Conservation (phyloP, 441 rosid genomes). For the Syzygium syzygioides region DNA sequence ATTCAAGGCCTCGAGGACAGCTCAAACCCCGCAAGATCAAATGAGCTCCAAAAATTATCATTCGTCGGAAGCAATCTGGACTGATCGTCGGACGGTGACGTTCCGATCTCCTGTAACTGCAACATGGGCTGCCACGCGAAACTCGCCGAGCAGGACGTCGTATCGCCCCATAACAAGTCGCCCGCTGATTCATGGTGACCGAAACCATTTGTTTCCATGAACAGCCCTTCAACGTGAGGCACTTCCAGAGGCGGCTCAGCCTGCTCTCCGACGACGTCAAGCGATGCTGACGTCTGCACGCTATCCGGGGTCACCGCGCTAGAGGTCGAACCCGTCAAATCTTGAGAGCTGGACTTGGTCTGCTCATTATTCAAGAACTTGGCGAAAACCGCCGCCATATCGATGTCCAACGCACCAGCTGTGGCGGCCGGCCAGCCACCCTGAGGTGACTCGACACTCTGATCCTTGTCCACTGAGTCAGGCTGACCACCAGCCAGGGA, state of each 20-base stretch:
- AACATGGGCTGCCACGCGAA: conserved; percentile 26
- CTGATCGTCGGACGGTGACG: conserved; percentile 20
- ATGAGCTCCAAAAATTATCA: conserved; percentile 25
- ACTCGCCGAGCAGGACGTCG: background rate
- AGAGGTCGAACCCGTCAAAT: background rate
- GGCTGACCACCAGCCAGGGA: background rate
- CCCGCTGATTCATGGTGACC: conserved; percentile 17
- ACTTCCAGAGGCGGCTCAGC: background rate
- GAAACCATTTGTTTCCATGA: background rate
- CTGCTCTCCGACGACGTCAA: background rate
- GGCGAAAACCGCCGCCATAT: conserved; percentile 50
- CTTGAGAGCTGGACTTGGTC: background rate
- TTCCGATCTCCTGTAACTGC: conserved; percentile 23
- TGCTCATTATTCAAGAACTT: conserved; percentile 29
- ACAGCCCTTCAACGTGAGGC: background rate
- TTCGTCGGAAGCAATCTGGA: conserved; percentile 12
- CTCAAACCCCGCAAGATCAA: conserved; percentile 36
- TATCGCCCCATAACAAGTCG: conserved; percentile 28
- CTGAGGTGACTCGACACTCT: background rate
- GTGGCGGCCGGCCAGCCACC: background rate
- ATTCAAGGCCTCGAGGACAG: conserved; percentile 23
- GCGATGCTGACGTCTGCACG: background rate
- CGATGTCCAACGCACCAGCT: conserved; percentile 26
- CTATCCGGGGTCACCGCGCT: background rate
- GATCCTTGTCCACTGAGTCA: background rate